Base-by-base conservation (phyloP, 371 early-diverging fungal genomes). In the Fennellomyces sp. region DNA sequence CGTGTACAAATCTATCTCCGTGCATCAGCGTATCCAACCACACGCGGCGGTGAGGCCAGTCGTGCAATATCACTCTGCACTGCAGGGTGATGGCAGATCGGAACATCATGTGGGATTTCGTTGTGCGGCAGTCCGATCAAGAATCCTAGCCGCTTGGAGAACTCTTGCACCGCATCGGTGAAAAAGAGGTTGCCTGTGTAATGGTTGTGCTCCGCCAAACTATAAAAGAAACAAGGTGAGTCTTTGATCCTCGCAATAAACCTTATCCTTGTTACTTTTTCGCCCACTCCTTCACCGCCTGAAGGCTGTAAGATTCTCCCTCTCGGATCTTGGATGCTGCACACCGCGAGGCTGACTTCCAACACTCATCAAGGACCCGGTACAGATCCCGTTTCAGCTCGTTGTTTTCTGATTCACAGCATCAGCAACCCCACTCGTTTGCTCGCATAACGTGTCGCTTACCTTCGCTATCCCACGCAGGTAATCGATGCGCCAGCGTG, bases 261-360 rank as follows among this genome's bases (percentile, higher is more conserved):
- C n/a, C n/a, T n/a, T n/a, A n/a, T n/a, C n/a, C n/a, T n/a, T n/a
- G n/a, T 57, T 80, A 84, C 83, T 80, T 80, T 60, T 76, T 83
- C 4, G 87, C 92, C 96, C 96, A 96, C 66, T 91, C 91, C 38
- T 77, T 80, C 21, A 94, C 88, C 21, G 88, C 78, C 33, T 81
- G 76, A 17, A 88, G 82, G 49, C 88, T 89, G 64, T 85, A 92
- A 30, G 88, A 72, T 70, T 91, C 91, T 39, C 92, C 92, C 54
- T 92, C 91, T 33, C 84, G 83, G 26, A 92, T 68, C 58, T 90
- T 87, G 33, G 85, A 79, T 31, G 82, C 80, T 0, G 94, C 87
- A 45, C 87, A 86, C 30, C 75, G 79, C 56, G 92, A 85, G 36
- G 93, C 91, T 25, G 82, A 69, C 48, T 85, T 84, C 95, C 95